phyloP scores from a whole-genome alignment of 1,139 yeast genomes.

The Geotrichum histeridarum region DNA sequence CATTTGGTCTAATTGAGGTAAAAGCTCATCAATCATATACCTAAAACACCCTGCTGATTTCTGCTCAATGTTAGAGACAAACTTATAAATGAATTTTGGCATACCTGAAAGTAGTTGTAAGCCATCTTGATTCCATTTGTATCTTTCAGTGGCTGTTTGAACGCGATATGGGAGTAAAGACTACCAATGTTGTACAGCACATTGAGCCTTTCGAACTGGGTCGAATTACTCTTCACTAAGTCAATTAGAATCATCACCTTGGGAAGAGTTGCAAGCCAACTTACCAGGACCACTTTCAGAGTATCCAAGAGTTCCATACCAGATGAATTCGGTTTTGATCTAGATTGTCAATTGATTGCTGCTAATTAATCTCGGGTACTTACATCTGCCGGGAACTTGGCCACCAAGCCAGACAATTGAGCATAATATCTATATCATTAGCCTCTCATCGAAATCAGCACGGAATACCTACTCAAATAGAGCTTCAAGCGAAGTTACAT shows the following conservation, averaged over 20 bases:
- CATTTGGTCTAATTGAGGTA: constrained; percentile 27
- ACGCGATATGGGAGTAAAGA: constrained; percentile 53
- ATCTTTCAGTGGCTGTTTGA: constrained; percentile 30
- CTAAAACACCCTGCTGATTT: constrained; percentile 64
- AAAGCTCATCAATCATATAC: constrained; percentile 35
- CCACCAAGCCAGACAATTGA: constrained; percentile 35
- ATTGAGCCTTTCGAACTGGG: constrained; percentile 57
- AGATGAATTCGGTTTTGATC: constrained; percentile 49
- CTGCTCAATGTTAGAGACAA: not conserved
- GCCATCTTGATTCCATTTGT: constrained; percentile 58
- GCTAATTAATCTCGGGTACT: constrained; percentile 11
- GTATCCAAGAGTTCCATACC: constrained; percentile 67
- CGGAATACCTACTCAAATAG: constrained; percentile 22
- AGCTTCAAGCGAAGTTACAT: constrained; percentile 30
- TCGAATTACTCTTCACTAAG: constrained; percentile 44
- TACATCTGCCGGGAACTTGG: constrained; percentile 45
- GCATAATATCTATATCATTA: constrained; percentile 32
- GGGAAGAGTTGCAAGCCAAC: constrained; percentile 22
- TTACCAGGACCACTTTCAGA: constrained; percentile 42
- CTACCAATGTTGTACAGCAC: constrained; percentile 67
- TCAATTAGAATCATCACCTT: constrained; percentile 2
- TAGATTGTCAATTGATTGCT: constrained; percentile 3
- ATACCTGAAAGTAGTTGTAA: constrained; percentile 53
- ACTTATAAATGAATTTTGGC: not conserved
- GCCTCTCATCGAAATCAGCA: not conserved